These are phyloP conservation scores for Uromyces viciae-fabae DNA, from an alignment of 1,284 basidiomycete genomes.

Conservation along the genomic window DNA sequence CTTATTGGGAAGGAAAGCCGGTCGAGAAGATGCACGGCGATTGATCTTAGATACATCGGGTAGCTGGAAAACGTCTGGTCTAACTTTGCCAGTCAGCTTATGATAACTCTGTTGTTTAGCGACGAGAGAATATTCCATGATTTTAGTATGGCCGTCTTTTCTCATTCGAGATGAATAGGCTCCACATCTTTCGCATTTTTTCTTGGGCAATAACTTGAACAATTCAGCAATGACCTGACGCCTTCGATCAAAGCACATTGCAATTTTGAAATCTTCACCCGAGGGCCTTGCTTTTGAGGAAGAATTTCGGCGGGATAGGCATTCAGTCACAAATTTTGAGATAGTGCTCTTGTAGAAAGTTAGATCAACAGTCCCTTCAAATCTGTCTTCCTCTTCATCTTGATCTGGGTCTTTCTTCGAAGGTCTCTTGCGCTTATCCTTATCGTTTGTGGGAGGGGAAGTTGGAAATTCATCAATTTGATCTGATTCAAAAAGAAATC, in stretches of 20 bases:
- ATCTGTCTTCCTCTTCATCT: constrained; percentile 56
- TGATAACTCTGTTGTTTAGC: constrained; percentile 72
- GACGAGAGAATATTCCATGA: constrained; percentile 86
- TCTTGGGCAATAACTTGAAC: constrained; percentile 64
- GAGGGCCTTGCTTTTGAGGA: constrained; percentile 49
- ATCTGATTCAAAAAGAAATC: constrained; percentile 77
- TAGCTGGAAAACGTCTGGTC: constrained; percentile 56
- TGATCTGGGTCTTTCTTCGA: constrained; percentile 51
- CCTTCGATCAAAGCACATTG: constrained; percentile 78
- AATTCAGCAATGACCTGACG: constrained; percentile 81
- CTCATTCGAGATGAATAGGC: constrained; percentile 59
- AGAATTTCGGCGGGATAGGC: constrained; percentile 60
- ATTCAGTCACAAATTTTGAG: constrained; percentile 68
- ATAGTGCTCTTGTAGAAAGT: constrained; percentile 64
- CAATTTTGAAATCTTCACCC: constrained; percentile 83
- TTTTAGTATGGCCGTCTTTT: constrained; percentile 89
- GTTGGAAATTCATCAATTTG: constrained; percentile 61
- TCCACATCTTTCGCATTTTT: constrained; percentile 37
- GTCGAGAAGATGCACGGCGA: constrained; percentile 13
- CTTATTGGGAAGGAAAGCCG: not conserved
- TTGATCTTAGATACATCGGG: not conserved
- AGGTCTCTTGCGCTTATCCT: constrained; percentile 48
- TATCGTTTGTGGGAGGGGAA: constrained; percentile 42
- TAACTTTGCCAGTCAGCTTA: constrained; percentile 61
- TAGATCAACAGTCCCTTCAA: constrained; percentile 61